These are phyloP conservation scores for Trametes gibbosa DNA, from an alignment of 768 basidiomycete genomes.

Conservation along the genomic window DNA sequence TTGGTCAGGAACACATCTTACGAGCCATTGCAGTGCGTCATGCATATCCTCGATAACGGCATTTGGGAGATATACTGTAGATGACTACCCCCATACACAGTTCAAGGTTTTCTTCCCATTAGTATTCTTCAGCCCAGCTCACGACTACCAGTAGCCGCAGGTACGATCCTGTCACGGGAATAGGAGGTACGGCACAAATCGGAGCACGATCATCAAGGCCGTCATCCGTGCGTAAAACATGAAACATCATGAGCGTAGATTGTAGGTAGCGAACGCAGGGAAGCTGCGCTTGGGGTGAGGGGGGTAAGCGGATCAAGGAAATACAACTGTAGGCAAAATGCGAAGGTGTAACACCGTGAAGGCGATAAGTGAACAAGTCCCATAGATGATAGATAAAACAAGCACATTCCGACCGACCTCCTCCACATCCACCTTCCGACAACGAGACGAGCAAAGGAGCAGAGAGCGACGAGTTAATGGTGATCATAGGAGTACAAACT, in stretches of 20 bases:
- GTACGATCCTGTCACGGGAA: too few species aligned
- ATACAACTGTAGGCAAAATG: background rate
- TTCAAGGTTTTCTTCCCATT: too few species aligned
- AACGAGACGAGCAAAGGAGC: background rate
- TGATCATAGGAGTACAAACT: constrained; percentile 9
- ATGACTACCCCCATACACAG: too few species aligned
- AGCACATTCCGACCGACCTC: background rate
- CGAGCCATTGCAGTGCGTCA: too few species aligned
- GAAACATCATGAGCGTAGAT: background rate
- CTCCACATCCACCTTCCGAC: background rate
- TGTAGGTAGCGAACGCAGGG: background rate
- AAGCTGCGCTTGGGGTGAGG: background rate
- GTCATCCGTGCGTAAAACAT: constrained; percentile 1
- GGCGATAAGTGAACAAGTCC: constrained; percentile 2
- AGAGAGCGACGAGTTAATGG: background rate
- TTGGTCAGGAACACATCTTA: too few species aligned
- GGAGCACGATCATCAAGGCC: background rate
- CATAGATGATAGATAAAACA: constrained; percentile 12
- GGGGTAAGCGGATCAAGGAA: background rate
- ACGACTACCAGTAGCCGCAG: too few species aligned
- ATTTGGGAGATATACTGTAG: too few species aligned
- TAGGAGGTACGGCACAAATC: background rate
- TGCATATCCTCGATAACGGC: too few species aligned
- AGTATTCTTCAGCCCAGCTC: too few species aligned
- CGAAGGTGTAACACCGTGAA: background rate